phyloP scores from a whole-genome alignment of 1,139 yeast genomes.

The Waltiozyma sp. region DNA sequence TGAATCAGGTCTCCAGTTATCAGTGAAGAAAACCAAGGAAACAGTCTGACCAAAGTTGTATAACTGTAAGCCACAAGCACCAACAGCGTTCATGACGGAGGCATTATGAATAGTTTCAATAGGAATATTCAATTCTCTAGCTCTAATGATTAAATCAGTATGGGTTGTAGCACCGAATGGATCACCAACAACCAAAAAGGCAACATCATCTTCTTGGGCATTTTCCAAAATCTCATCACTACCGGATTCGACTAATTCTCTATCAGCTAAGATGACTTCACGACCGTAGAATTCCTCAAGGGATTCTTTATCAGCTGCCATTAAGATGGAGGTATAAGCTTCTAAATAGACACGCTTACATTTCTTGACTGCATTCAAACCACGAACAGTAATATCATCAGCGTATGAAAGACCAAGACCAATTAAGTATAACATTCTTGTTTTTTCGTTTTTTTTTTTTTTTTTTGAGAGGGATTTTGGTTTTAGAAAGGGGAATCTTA shows the following conservation, averaged over 20 bases:
- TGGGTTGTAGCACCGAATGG: constrained; percentile 98
- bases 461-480: too few species aligned
- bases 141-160: constrained; percentile 84
- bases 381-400: constrained; percentile 88
- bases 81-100: constrained; percentile 96
- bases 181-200: constrained; percentile 93
- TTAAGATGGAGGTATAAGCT: constrained; percentile 88
- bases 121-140: constrained; percentile 68
- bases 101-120: constrained; percentile 90
- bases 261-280: constrained; percentile 77
- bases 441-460: too few species aligned
- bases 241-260: constrained; percentile 88
- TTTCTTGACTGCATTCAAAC: constrained; percentile 69
- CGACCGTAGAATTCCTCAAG: constrained; percentile 78
- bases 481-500: too few species aligned
- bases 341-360: constrained; percentile 88
- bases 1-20: constrained; percentile 91
- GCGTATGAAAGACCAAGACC: constrained; percentile 90
- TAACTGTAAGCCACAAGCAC: constrained; percentile 92
- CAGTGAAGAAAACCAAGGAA: constrained; percentile 90
- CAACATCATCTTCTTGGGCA: constrained; percentile 75
- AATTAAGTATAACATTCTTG: constrained; percentile 86
- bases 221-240: constrained; percentile 70
- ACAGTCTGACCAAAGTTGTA: constrained; percentile 96
- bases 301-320: constrained; percentile 72